These are phyloP conservation scores for Scutellaria baicalensis DNA, from an alignment of 257 asterid genomes.

Conservation along the genomic window DNA sequence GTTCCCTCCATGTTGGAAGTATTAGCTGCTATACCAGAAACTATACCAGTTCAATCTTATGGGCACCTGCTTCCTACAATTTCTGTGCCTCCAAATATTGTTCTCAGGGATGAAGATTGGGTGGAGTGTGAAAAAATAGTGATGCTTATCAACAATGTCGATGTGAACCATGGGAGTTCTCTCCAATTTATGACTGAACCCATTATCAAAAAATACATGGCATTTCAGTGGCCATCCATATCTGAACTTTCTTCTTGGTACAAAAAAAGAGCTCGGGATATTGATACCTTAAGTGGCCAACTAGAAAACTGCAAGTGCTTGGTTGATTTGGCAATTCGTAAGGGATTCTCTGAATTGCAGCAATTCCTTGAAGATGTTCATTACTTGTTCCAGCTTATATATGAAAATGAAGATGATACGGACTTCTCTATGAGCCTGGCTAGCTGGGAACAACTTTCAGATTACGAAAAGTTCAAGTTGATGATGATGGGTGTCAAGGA, in stretches of 20 bases:
- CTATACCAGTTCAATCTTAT: slow-evolving; percentile 83
- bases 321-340: slow-evolving; percentile 78
- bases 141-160: slow-evolving; percentile 35
- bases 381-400: slow-evolving; percentile 74
- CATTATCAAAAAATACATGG: slow-evolving; percentile 47
- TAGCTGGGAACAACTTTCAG: slow-evolving; percentile 76
- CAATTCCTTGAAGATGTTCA: slow-evolving; percentile 63
- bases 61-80: slow-evolving; percentile 88
- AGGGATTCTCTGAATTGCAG: slow-evolving; percentile 72
- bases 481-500: slow-evolving; percentile 63
- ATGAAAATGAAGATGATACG: slow-evolving; percentile 43
- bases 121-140: slow-evolving; percentile 77
- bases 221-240: slow-evolving; percentile 76
- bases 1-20: slow-evolving; percentile 71
- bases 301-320: slow-evolving; percentile 76
- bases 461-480: slow-evolving; percentile 83
- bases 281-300: slow-evolving; percentile 87
- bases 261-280: slow-evolving; percentile 84
- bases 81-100: slow-evolving; percentile 58
- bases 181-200: slow-evolving; percentile 73
- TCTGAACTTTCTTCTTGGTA: slow-evolving; percentile 83
- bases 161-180: slow-evolving; percentile 33
- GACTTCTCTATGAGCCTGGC: slow-evolving; percentile 57
- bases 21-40: slow-evolving; percentile 96
- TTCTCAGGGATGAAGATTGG: slow-evolving; percentile 89